Evolutionary conservation across 2,329 filamentous ascomycete species (phyloP).

Genomic region (Cladosporium sp.): DNA sequence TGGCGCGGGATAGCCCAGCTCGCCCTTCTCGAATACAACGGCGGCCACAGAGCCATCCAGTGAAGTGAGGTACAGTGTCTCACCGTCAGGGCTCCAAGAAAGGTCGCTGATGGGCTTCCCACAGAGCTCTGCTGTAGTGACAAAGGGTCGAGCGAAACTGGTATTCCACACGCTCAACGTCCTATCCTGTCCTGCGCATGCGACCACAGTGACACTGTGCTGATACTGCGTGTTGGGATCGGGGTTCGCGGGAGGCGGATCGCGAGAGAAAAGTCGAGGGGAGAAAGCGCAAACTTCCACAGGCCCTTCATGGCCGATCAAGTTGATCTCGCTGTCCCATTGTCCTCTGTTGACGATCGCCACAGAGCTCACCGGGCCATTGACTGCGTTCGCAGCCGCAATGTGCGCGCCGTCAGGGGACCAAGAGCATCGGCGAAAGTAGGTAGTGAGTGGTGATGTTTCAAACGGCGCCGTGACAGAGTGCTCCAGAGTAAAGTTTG

Average conservation of each 20-base stretch:
- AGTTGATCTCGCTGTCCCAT: conserved; percentile 95
- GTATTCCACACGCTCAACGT: conserved; percentile 97
- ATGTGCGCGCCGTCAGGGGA: conserved; percentile 96
- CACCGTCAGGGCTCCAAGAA: conserved; percentile 88
- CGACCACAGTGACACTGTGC: conserved; percentile 80
- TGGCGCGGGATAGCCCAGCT: conserved; percentile 82
- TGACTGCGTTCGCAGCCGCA: conserved; percentile 92
- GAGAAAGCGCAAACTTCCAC: conserved; percentile 98
- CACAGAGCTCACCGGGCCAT: conserved; percentile 93
- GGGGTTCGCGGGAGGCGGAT: conserved; percentile 49
- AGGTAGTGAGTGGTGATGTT: conserved; percentile 89
- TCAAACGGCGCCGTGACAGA: conserved; percentile 83
- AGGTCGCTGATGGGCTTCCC: conserved; percentile 91
- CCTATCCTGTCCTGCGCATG: conserved; percentile 94
- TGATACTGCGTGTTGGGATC: conserved; percentile 25
- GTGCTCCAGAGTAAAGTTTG: conserved; percentile 93
- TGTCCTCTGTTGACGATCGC: conserved; percentile 87
- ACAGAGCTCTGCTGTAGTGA: conserved; percentile 82
- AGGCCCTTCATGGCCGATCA: conserved; percentile 94
- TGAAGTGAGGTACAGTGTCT: conserved; percentile 76
- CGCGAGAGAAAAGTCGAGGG: conserved; percentile 74
- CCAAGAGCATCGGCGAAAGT: conserved; percentile 95
- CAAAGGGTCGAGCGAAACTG: conserved; percentile 81
- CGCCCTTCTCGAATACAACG: conserved; percentile 74
- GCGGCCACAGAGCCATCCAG: conserved; percentile 84